Evolutionary conservation across 225 moss, liverwort and hornwort genomes (phyloP).

Genomic region (Straminergon stramineum): DNA sequence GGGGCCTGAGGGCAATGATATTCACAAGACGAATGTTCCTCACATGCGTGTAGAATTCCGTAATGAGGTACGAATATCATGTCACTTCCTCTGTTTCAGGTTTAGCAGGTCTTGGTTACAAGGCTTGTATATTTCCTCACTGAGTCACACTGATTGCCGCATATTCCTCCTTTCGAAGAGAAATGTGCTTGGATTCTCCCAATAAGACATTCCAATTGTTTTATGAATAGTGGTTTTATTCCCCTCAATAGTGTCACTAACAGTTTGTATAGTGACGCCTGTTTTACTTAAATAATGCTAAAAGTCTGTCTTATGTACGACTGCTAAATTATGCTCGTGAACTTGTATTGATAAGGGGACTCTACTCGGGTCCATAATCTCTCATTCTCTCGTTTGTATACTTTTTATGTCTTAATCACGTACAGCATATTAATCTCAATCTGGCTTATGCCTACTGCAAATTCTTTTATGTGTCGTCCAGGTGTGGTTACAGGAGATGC

Average conservation of each 20-base stretch:
- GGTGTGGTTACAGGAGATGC: constrained; percentile 95
- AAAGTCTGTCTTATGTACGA: neutral
- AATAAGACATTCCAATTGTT: neutral
- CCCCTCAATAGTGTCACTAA: neutral
- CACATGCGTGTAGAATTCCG: constrained; percentile 98
- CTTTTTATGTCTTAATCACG: neutral
- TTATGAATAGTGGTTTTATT: neutral
- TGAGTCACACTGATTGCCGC: neutral
- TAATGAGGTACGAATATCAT: constrained; percentile 52
- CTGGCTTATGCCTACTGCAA: neutral
- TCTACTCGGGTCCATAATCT: neutral
- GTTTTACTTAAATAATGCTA: neutral
- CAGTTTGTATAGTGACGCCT: neutral
- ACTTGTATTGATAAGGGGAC: neutral
- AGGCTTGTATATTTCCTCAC: neutral
- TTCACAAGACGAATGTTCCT: constrained; percentile 94
- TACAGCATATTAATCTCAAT: neutral
- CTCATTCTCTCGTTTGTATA: neutral
- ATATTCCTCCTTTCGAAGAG: neutral
- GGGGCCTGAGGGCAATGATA: constrained; percentile 85
- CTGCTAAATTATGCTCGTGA: neutral
- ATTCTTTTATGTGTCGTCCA: constrained; percentile 7
- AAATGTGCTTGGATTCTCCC: neutral
- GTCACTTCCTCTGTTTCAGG: neutral
- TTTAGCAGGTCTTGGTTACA: neutral